Conservation (phyloP, 2,329 filamentous ascomycete species). For the Claviceps purpurea region DNA sequence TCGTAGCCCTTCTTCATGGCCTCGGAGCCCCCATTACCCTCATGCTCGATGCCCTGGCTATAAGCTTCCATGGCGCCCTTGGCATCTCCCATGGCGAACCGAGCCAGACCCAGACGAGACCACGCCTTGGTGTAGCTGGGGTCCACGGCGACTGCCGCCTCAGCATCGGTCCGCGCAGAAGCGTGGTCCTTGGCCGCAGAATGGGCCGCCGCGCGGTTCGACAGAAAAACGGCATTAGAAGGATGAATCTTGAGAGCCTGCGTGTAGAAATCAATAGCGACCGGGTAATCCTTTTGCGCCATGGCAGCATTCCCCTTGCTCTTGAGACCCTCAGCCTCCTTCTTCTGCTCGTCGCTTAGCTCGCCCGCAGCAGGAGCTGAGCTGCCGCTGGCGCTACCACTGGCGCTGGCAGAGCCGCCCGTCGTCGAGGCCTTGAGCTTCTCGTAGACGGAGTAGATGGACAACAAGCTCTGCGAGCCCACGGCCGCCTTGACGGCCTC, state of each 20-base stretch:
- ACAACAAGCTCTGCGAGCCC: slow-evolving; percentile 73
- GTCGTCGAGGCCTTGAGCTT: slow-evolving; percentile 57
- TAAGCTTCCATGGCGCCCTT: slow-evolving; percentile 93
- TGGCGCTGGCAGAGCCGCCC: slow-evolving; percentile 23
- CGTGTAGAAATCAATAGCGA: slow-evolving; percentile 77
- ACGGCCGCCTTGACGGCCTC: slow-evolving; percentile 62
- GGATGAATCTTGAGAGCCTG: slow-evolving; percentile 72
- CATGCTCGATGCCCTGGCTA: slow-evolving; percentile 78
- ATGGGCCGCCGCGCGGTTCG: slow-evolving; percentile 91
- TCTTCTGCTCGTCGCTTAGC: slow-evolving; percentile 47
- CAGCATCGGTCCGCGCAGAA: slow-evolving; percentile 73
- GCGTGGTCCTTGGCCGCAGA: slow-evolving; percentile 74
- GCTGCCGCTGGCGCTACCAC: slow-evolving; percentile 16
- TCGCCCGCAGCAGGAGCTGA: slow-evolving; percentile 10
- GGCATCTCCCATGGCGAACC: slow-evolving; percentile 82
- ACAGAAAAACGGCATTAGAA: slow-evolving; percentile 88
- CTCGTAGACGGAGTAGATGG: slow-evolving; percentile 93
- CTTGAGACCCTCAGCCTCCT: slow-evolving; percentile 80
- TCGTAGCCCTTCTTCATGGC: slow-evolving; percentile 96
- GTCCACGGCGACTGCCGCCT: slow-evolving; percentile 77
- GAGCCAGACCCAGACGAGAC: slow-evolving; percentile 82
- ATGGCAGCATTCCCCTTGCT: slow-evolving; percentile 87
- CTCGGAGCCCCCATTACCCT: slow-evolving; percentile 87
- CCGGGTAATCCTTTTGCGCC: slow-evolving; percentile 78
- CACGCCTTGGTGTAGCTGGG: slow-evolving; percentile 95